Conservation (phyloP, 1,284 basidiomycete genomes). For the Amylostereum chailletii region DNA sequence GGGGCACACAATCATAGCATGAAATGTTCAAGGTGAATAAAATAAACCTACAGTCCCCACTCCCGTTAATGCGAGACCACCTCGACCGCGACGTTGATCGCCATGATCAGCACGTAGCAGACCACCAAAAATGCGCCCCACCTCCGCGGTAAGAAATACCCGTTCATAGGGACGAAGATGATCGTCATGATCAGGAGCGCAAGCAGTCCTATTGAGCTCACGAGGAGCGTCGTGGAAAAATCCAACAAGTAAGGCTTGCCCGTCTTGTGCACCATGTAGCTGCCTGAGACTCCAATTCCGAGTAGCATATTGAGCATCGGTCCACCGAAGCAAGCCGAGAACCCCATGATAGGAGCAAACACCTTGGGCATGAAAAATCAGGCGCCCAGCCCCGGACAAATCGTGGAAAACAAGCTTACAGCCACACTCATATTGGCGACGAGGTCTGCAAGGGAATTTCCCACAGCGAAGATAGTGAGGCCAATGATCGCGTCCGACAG, state of each 20-base stretch:
- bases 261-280: slow-evolving; percentile 59
- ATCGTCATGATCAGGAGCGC: slow-evolving; percentile 70
- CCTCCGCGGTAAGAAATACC: slow-evolving; percentile 67
- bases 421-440: slow-evolving; percentile 96
- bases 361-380: slow-evolving; percentile 31
- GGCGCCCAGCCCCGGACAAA: neutral
- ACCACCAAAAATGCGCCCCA: slow-evolving; percentile 79
- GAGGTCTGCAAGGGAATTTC: slow-evolving; percentile 93
- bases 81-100: slow-evolving; percentile 72
- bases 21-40: neutral
- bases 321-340: slow-evolving; percentile 89
- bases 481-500: slow-evolving; percentile 97
- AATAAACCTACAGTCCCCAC: neutral
- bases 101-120: slow-evolving; percentile 70
- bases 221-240: slow-evolving; percentile 78
- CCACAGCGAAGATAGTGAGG: slow-evolving; percentile 91
- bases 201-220: slow-evolving; percentile 76
- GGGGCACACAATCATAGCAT: neutral
- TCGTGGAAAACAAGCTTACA: slow-evolving; percentile 28
- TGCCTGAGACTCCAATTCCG: slow-evolving; percentile 71
- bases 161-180: slow-evolving; percentile 78
- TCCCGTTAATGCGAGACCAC: slow-evolving; percentile 16
- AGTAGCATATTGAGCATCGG: slow-evolving; percentile 97
- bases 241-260: slow-evolving; percentile 59
- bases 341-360: slow-evolving; percentile 83